Evolutionary conservation across 345 rosid genomes (phyloP), one percentile per base, ranked within the genome.

Genomic region (Eucalyptus brandiana): DNA sequence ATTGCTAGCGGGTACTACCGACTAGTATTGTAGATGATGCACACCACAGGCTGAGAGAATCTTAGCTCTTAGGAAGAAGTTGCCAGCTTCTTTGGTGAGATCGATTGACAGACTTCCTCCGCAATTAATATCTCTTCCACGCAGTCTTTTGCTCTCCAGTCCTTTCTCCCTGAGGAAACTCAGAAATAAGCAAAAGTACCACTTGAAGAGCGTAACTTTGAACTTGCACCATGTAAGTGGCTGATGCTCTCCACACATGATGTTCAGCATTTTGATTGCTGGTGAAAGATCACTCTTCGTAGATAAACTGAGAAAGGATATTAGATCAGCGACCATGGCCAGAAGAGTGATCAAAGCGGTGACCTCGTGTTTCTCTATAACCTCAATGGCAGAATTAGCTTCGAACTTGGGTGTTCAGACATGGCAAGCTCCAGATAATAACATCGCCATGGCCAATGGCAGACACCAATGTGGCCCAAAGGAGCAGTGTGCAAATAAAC

Each of bases 401-500:
- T 95, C 95, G 90, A 97, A 97, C 93, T 97, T 97, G 18, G 98
- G 96, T 32, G 93, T 89, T 81, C 96, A 92, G 90, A 96, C 92
- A 92, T 97, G 98, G 88, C 93, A 91, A 91, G 96, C 98, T 62
- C 97, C 99, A 12, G 94, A 94, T 97, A 96, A 95, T 90, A 96
- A 92, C 97, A 97, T 96, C 81, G 98, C 93, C 93, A 95, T 91
- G 32, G 96, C 99, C 49, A 98, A 96, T 34, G 98, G 96, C 62
- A 96, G 89, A 91, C 98, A 15, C 97, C 99, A 28, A 97, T 95
- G 90, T 96, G 99, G 93, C 98, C 93, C 86, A 97, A 86, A 50
- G 99, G 97, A 89, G 98, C 91, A 89, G 96, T 93, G 90, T 96
- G 99, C 93, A 97, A 92, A 90, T 96, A 96, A 87, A 96, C 96